Percentiles rank a stretch among this genome's conserved stretches.
These are phyloP conservation scores for Isoetes taiwanensis DNA, from an alignment of 75 land plant species.

Conservation along the genomic window DNA sequence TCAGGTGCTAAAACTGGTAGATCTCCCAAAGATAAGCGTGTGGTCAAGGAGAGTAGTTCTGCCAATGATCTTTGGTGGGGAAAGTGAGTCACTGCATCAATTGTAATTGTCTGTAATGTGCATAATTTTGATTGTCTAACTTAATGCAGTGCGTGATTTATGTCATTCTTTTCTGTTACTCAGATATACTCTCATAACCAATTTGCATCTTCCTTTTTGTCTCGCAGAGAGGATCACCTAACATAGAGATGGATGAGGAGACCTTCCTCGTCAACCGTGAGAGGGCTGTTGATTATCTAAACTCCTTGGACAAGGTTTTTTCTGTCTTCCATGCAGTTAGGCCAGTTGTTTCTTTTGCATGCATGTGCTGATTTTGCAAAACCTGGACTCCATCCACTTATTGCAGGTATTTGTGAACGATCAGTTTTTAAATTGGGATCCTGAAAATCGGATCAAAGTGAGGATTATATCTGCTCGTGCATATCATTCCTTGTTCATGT, in stretches of 20 bases:
- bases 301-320: slow-evolving; percentile 95
- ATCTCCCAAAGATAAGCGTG: slow-evolving; percentile 72
- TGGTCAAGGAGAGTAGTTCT: slow-evolving; percentile 60
- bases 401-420: slow-evolving; percentile 96
- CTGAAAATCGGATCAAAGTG: slow-evolving; percentile 79
- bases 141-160: too few species aligned
- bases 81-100: slow-evolving; percentile 33
- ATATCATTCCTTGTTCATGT: slow-evolving; percentile 93
- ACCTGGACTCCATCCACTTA: too few species aligned
- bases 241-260: slow-evolving; percentile 99
- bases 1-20: slow-evolving; percentile 89
- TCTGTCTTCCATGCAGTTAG: too few species aligned
- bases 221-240: slow-evolving; percentile 88
- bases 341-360: too few species aligned
- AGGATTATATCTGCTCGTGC: slow-evolving; percentile 92
- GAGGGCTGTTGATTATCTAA: slow-evolving; percentile 93
- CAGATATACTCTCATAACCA: too few species aligned
- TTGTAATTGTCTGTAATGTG: not conserved
- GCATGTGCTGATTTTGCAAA: too few species aligned
- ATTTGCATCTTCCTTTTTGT: too few species aligned
- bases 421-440: slow-evolving; percentile 97
- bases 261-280: slow-evolving; percentile 92
- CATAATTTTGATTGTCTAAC: not conserved
- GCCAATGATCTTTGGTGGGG: slow-evolving; percentile 86
- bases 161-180: too few species aligned